Base-by-base conservation (phyloP, 2,329 filamentous ascomycete genomes). In the Penicillium sp. region DNA sequence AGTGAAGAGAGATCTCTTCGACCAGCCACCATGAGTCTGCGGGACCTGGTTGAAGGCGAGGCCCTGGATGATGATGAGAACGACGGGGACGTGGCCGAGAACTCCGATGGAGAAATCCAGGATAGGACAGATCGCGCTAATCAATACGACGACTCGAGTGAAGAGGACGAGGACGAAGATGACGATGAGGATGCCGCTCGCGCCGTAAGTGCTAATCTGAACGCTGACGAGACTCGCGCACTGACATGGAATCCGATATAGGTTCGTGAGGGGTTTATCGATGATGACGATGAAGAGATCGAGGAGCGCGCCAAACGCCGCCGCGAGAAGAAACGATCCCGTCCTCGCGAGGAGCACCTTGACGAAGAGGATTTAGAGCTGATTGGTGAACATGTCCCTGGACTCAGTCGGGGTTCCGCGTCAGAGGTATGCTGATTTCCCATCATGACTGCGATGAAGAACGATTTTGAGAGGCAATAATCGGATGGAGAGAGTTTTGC, bases 361-460 rank as follows among this genome's bases (percentile, higher is more conserved):
- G 94, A 97, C 65, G 93, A 97, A 64, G 94, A 99, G 73, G 94
- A 99, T 80, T 77, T 99, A 55, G 94, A 97, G 70, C 81, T 99
- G 53, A 97, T 99, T 65, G 92, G 92, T 49, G 89, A 95, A 71
- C 86, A 87, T 61, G 85, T 87, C 61, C 87, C 87, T 1, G 88
- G 87, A 59, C 84, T 84, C 70, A 84, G 89, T 66, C 84, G 85
- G 20, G 86, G 86, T 66, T 79, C 85, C 27, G 79, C 86, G 45
- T 76, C 86, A 60, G 86, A 93, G 83, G 89, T 92, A 83, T 62
- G 80, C 41, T 14, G 12, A 29, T 45, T 8, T 20, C 15, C 15
- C 35, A n/a, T 12, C 9, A 40, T 37, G n/a, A 6, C 18, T 18
- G 4, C 11, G 37, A 22, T 40, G 18, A 22, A 40, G 11, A 6